Percentiles rank a stretch among this genome's conserved stretches.
Evolutionary conservation across 2,329 filamentous ascomycete species (phyloP).

Genomic region (Fusarium lateritium): DNA sequence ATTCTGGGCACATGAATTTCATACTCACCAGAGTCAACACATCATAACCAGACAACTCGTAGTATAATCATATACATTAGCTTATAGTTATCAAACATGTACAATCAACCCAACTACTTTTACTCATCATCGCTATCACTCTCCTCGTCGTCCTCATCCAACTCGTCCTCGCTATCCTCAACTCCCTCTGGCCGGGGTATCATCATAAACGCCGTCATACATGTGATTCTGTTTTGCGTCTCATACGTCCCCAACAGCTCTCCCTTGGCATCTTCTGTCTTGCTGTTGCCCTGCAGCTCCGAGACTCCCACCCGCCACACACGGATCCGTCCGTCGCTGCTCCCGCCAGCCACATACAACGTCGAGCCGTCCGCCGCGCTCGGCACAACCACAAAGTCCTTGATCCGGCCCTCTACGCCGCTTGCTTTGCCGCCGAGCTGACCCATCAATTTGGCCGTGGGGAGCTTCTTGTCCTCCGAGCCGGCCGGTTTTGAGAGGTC

Average conservation of each 20-base stretch:
- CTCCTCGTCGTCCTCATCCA: constrained; percentile 60
- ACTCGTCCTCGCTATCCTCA: constrained; percentile 71
- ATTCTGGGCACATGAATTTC: constrained; percentile 31
- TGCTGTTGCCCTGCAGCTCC: constrained; percentile 57
- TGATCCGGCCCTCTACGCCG: constrained; percentile 81
- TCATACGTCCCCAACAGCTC: constrained; percentile 81
- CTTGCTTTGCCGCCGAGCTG: constrained; percentile 82
- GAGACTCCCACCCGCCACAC: constrained; percentile 75
- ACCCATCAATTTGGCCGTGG: constrained; percentile 77
- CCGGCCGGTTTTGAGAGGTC: constrained; percentile 60
- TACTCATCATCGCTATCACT: constrained; percentile 57
- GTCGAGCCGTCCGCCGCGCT: constrained; percentile 56
- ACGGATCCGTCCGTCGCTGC: constrained; percentile 89
- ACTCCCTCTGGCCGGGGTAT: constrained; percentile 74
- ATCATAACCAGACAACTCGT: background rate
- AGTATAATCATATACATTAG: constrained; percentile 24
- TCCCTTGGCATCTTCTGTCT: constrained; percentile 47
- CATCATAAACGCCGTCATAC: constrained; percentile 89
- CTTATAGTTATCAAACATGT: constrained; percentile 16
- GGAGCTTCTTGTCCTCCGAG: constrained; percentile 54
- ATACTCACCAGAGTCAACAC: background rate
- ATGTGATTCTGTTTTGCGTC: constrained; percentile 91
- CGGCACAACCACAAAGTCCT: constrained; percentile 83
- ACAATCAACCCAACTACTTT: constrained; percentile 3
- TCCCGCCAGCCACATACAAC: constrained; percentile 77